These are phyloP conservation scores for Zopfia rhizophila DNA, from an alignment of 2,329 filamentous ascomycete species.

Conservation along the genomic window DNA sequence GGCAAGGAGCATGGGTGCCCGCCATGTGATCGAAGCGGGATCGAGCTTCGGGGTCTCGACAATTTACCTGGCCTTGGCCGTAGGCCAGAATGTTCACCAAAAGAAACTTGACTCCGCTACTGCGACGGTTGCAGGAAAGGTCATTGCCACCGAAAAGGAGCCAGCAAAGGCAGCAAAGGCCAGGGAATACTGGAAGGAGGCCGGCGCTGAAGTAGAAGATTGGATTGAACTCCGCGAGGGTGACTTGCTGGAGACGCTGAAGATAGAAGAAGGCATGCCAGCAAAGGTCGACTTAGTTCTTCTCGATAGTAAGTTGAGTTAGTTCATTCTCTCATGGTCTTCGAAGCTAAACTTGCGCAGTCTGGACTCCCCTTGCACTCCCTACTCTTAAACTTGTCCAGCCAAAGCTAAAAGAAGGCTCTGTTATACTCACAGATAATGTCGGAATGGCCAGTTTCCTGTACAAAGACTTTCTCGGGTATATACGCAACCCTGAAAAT, in stretches of 20 bases:
- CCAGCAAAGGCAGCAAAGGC: constrained; percentile 62
- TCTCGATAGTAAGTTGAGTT: too few species aligned
- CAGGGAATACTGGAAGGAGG: constrained; percentile 61
- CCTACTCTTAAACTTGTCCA: constrained; percentile 62
- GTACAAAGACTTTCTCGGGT: constrained; percentile 61
- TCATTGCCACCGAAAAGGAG: constrained; percentile 71
- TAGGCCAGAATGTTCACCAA: constrained; percentile 63
- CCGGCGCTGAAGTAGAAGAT: constrained; percentile 60
- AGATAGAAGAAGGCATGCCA: too few species aligned
- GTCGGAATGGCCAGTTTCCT: too few species aligned
- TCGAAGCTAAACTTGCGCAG: too few species aligned
- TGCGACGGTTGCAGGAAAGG: constrained; percentile 53
- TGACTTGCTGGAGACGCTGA: constrained; percentile 66
- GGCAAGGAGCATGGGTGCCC: constrained; percentile 58
- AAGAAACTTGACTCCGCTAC: too few species aligned
- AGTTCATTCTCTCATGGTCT: too few species aligned
- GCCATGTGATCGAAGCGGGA: constrained; percentile 67
- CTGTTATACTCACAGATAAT: constrained; percentile 64
- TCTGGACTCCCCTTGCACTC: constrained; percentile 66
- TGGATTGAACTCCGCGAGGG: constrained; percentile 68
- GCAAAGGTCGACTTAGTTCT: too few species aligned
- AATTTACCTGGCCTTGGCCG: constrained; percentile 69
- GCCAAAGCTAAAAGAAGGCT: constrained; percentile 58
- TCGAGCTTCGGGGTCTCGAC: constrained; percentile 71
- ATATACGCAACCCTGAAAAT: constrained; percentile 58